Base-by-base conservation (phyloP, 164 flowering plant species). In the Warburgia ugandensis region DNA sequence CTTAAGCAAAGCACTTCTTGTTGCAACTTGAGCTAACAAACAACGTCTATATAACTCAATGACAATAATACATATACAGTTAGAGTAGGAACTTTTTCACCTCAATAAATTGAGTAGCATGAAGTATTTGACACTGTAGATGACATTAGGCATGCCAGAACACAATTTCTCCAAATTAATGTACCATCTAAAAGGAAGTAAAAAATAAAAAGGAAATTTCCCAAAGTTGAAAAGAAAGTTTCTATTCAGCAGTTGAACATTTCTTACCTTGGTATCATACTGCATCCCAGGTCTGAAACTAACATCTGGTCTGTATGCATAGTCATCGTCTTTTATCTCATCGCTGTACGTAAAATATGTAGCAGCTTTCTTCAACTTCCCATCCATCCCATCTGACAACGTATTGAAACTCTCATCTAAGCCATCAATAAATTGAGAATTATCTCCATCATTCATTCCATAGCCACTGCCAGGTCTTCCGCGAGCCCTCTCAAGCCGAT, bases 331-430 rank as follows among this genome's bases (percentile, higher is more conserved):
- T 3, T 4, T 3, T 1, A 72, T 62, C 67, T 82, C 92, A 1
- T 79, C 78, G 6, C 64, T 54, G 55, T 77, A 61, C 53, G 50
- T 72, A 62, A 80, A 88, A 51, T 68, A 69, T 6, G 68, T 51
- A 16, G 95, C 90, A n/a, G 84, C 90, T 55, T 77, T 53, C 73
- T 71, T 67, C 67, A 89, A 56, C 58, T 78, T 80, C 45, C 62
- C 75, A 55, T 83, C 88, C 82, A 85, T 71, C 38, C 85, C 83
- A 73, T 83, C 96, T 6, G 73, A 66, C 55, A 75, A 63, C 8
- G 89, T 58, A 60, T 40, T 62, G 32, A 68, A 63, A 56, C 64
- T 70, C 44, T 76, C 84, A 50, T 76, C 85, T 20, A 73, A 40
- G 11, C 67, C 78, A 59, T 68, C 74, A 45, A 59, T 0, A 28